Base-by-base conservation (phyloP, 805 yeast species). In the Pichia eremophila region DNA sequence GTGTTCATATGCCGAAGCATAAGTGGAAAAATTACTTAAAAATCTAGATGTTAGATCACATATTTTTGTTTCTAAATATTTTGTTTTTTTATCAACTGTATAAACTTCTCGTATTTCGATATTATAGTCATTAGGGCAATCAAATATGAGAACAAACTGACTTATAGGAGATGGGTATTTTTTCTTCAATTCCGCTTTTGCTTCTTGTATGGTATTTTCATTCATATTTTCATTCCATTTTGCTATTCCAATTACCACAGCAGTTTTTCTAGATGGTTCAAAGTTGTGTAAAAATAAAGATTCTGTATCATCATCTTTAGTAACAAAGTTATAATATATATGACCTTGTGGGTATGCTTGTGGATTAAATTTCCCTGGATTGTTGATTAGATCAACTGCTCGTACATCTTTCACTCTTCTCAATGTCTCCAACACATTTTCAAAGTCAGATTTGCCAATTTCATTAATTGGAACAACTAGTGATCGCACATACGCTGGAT, bases 181-280 rank as follows among this genome's bases (percentile, higher is more conserved):
- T 42, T 64, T 67, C 43, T 68, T 70, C 44, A 89, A 67, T n/a
- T 63, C 59, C 1, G 52, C 56, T 40, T 75, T 52, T 40, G 66
- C 62, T 1, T 53, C 53, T 3, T 56, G 55, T n/a, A 66, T 49
- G 10, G 45, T 52, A 1, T 60, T 61, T 12, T 57, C 52, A 10
- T 58, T 56, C 12, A 61, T 45, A 9, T 56, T 57, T 5, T 53
- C 51, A 5, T 44, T 50, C 60, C 68, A 70, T 22, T 59, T 53
- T 1, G 72, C 69, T 15, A 73, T 49, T 0, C 79, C 81, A 8
- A 76, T 43, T 6, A 82, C 79, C 8, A 83, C 71, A 55, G 87
- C 77, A 0, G 85, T 78, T 59, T 88, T 87, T 45, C 97, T 67
- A 64, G 77, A 88, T 1, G 96, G 95, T 65, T 93, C 97, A 53